These are phyloP conservation scores for Zopfochytrium polystomum DNA, from an alignment of 371 early-diverging fungal species.

Conservation along the genomic window DNA sequence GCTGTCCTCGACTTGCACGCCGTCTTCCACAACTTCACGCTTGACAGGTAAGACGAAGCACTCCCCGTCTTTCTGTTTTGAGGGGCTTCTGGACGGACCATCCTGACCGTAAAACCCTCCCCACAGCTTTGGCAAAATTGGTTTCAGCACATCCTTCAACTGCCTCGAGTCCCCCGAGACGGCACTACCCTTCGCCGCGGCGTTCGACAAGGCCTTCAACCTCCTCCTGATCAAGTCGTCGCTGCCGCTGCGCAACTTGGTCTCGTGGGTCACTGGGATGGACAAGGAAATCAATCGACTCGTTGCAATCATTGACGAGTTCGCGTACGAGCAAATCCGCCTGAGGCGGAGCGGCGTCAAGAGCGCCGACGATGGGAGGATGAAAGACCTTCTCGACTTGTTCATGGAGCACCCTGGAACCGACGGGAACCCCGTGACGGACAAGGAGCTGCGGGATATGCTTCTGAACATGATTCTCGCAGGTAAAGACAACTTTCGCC, in stretches of 20 bases:
- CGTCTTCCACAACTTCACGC: slow-evolving; percentile 5
- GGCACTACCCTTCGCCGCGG: slow-evolving; percentile 6
- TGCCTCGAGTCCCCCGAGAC: neutral
- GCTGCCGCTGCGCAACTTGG: slow-evolving; percentile 8
- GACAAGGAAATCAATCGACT: neutral
- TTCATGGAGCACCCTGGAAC: slow-evolving; percentile 60
- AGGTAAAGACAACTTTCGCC: slow-evolving; percentile 31
- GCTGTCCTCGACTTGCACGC: slow-evolving; percentile 5
- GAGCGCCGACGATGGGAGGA: neutral
- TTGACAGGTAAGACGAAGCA: slow-evolving; percentile 7
- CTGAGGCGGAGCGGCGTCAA: slow-evolving; percentile 4
- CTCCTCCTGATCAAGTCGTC: slow-evolving; percentile 6
- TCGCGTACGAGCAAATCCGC: slow-evolving; percentile 1
- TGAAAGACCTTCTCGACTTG: slow-evolving; percentile 55
- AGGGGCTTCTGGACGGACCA: too few relatives aligned
- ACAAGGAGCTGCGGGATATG: slow-evolving; percentile 61
- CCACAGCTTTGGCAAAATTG: slow-evolving; percentile 16
- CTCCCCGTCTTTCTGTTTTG: too few relatives aligned
- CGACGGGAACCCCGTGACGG: slow-evolving; percentile 43
- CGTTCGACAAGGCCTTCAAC: slow-evolving; percentile 19
- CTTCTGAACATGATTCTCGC: slow-evolving; percentile 70
- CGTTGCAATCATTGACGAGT: slow-evolving; percentile 6
- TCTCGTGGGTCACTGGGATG: slow-evolving; percentile 9
- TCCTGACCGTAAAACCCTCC: neutral
- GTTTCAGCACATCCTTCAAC: slow-evolving; percentile 4